phyloP scores from a whole-genome alignment of 192 early-diverging fungal genomes.

The Entrophospora sp. region DNA sequence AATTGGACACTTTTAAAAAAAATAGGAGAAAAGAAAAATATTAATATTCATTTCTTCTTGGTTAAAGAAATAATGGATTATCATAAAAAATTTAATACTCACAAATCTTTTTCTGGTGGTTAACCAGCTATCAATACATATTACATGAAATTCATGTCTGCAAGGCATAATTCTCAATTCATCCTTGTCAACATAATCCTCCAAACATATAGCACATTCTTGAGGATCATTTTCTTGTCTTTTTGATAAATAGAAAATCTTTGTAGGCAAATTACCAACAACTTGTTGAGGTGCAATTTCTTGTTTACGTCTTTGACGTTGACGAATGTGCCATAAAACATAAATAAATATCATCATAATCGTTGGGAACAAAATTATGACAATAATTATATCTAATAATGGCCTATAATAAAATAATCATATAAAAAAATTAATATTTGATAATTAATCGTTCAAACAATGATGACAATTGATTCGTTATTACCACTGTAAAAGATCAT shows the following conservation, averaged over 20 bases:
- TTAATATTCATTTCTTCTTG: too few relatives aligned
- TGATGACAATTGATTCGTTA: background rate
- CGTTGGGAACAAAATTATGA: conserved; percentile 75
- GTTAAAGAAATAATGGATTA: too few relatives aligned
- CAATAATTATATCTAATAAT: conserved; percentile 69
- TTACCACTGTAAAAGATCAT: conserved; percentile 40
- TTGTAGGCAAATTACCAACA: conserved; percentile 66
- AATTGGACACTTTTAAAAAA: conserved; percentile 29
- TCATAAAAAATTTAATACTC: too few relatives aligned
- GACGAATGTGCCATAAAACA: conserved; percentile 59
- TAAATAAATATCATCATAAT: conserved; percentile 73
- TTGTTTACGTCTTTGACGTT: conserved; percentile 58
- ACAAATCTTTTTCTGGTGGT: conserved; percentile 80
- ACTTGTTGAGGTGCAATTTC: conserved; percentile 70
- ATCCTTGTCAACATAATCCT: conserved; percentile 77
- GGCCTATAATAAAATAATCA: conserved; percentile 45
- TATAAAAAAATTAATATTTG: background rate
- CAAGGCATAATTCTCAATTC: conserved; percentile 76
- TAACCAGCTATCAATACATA: conserved; percentile 90
- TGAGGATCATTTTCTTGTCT: conserved; percentile 65
- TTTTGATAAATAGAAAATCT: conserved; percentile 55
- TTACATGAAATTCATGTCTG: conserved; percentile 79
- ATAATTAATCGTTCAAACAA: too few relatives aligned
- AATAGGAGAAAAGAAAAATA: background rate
- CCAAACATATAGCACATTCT: conserved; percentile 89